Evolutionary conservation across 1,284 basidiomycete genomes (phyloP).

Genomic region (Moesziomyces sp.): DNA sequence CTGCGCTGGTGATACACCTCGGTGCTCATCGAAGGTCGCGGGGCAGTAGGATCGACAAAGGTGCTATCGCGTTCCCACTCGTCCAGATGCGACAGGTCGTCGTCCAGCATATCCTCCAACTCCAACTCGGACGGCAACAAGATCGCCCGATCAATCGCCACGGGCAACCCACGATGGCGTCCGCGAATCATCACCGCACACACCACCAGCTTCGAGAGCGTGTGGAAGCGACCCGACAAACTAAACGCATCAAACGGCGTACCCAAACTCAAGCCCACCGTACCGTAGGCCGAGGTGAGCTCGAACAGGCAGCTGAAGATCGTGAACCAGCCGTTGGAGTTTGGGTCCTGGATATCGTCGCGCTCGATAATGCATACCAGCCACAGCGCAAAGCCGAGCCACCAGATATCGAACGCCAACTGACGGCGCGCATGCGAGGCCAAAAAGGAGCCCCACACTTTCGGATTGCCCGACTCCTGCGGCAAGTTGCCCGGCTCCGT

Average conservation of each 20-base stretch:
- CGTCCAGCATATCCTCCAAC: conserved; percentile 50
- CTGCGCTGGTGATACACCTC: conserved; percentile 15
- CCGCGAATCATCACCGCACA: conserved; percentile 87
- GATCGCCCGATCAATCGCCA: conserved; percentile 83
- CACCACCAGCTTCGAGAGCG: conserved; percentile 87
- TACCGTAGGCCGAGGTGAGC: conserved; percentile 78
- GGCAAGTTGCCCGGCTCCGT: conserved; percentile 8
- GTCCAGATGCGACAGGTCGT: conserved; percentile 39
- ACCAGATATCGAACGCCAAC: conserved; percentile 76
- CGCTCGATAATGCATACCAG: conserved; percentile 66
- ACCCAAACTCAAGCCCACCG: conserved; percentile 74
- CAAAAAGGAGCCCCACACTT: conserved; percentile 80
- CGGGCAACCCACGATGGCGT: conserved; percentile 81
- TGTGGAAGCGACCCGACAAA: conserved; percentile 80
- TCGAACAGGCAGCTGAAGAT: conserved; percentile 77
- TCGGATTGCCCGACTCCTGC: conserved; percentile 52
- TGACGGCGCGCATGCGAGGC: conserved; percentile 84
- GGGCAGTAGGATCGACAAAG: conserved; percentile 19
- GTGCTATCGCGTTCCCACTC: conserved; percentile 44
- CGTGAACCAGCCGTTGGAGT: conserved; percentile 59
- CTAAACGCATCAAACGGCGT: conserved; percentile 75
- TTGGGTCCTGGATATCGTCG: conserved; percentile 55
- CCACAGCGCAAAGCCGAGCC: conserved; percentile 67
- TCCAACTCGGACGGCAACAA: conserved; percentile 66
- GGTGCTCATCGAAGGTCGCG: conserved; percentile 10